Conservation (phyloP, 441 rosid species). For the Cnidoscolus chayamansa region DNA sequence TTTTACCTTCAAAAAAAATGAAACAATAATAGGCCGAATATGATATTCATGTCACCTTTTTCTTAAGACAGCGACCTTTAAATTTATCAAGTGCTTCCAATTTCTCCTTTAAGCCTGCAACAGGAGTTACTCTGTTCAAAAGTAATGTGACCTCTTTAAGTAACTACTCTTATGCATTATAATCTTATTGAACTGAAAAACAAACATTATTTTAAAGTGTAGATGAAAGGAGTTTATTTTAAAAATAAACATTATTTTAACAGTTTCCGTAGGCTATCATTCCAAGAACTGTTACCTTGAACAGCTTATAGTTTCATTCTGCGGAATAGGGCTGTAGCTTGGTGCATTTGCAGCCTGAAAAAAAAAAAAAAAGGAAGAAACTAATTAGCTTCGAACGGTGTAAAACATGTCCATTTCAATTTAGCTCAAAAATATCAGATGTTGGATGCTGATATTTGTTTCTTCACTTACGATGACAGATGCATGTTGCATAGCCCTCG, state of each 20-base stretch:
- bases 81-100: constrained; percentile 35
- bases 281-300: constrained; percentile 31
- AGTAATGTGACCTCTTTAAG: background rate
- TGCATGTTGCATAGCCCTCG: constrained; percentile 48
- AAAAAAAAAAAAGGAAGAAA: background rate
- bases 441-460: background rate
- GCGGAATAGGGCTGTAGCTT: constrained; percentile 26
- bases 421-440: background rate
- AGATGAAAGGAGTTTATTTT: too few species aligned
- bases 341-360: constrained; percentile 34
- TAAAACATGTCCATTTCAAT: background rate
- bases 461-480: constrained; percentile 32
- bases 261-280: background rate
- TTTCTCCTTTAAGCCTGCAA: constrained; percentile 32
- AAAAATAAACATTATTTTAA: background rate
- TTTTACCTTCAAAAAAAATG: too few species aligned
- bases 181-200: too few species aligned
- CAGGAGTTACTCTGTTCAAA: constrained; percentile 32
- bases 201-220: too few species aligned
- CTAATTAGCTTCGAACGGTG: constrained; percentile 11
- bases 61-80: constrained; percentile 32
- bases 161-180: background rate
- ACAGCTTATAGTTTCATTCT: constrained; percentile 30
- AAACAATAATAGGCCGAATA: background rate
- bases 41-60: constrained; percentile 40